Evolutionary conservation across 768 basidiomycete genomes (phyloP).

Genomic region (Mycena alexandri): DNA sequence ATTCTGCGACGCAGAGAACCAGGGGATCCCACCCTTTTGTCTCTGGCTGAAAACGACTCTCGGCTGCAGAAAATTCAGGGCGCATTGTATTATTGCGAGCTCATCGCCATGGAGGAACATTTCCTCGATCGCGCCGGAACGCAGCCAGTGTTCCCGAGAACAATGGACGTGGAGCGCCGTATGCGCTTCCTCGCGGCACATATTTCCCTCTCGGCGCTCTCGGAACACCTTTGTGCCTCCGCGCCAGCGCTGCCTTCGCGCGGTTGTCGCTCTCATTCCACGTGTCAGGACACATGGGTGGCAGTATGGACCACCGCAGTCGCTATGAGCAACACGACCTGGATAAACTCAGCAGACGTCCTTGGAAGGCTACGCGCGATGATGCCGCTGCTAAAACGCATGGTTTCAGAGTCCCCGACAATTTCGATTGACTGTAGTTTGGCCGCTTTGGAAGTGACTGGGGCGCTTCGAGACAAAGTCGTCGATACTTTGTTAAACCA

Average conservation of each 20-base stretch:
- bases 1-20: constrained; percentile 8
- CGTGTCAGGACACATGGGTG: constrained; percentile 65
- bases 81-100: constrained; percentile 66
- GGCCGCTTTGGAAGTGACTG: constrained; percentile 59
- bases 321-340: constrained; percentile 29
- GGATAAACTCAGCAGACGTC: constrained; percentile 65
- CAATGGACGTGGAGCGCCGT: constrained; percentile 51
- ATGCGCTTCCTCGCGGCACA: constrained; percentile 70
- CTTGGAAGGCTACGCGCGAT: constrained; percentile 66
- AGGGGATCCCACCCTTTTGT: constrained; percentile 42
- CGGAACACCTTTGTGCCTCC: neutral
- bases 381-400: constrained; percentile 55
- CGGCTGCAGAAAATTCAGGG: constrained; percentile 57
- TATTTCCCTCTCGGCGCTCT: constrained; percentile 46
- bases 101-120: constrained; percentile 54
- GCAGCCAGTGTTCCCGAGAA: constrained; percentile 46
- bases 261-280: constrained; percentile 63
- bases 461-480: constrained; percentile 54
- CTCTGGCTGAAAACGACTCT: constrained; percentile 54
- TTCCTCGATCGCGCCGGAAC: constrained; percentile 48
- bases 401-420: constrained; percentile 47
- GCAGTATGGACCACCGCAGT: constrained; percentile 65
- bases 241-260: constrained; percentile 26
- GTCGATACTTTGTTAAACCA: constrained; percentile 54
- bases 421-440: constrained; percentile 59